Evolutionary conservation across 2,329 filamentous ascomycete species (phyloP).

Genomic region (Aspergillus niger): DNA sequence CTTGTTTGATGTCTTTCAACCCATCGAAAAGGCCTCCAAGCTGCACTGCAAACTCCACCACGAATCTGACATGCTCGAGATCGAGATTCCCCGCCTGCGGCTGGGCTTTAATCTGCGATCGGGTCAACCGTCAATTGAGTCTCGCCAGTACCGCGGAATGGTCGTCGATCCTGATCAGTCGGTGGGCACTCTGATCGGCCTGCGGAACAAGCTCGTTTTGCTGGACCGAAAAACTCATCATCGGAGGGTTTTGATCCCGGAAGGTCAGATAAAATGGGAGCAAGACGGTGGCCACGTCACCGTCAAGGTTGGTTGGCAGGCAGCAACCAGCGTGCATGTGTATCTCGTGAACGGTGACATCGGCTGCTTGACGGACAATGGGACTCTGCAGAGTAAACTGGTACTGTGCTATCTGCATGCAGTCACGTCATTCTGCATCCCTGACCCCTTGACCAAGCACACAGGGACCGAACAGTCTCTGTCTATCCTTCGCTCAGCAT

Average conservation of each 20-base stretch:
- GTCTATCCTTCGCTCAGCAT: constrained; percentile 43
- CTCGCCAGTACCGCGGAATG: constrained; percentile 55
- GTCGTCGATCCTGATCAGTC: constrained; percentile 50
- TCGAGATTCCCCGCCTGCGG: constrained; percentile 52
- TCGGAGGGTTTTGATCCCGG: constrained; percentile 44
- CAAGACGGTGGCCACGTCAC: constrained; percentile 32
- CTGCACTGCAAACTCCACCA: constrained; percentile 40
- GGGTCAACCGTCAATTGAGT: constrained; percentile 38
- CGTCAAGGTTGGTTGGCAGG: constrained; percentile 38
- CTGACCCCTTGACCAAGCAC: constrained; percentile 37
- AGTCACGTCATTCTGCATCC: constrained; percentile 36
- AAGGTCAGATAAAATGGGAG: constrained; percentile 33
- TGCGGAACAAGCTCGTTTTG: constrained; percentile 55
- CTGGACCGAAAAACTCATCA: constrained; percentile 27
- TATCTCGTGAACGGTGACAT: constrained; percentile 56
- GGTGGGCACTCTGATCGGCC: constrained; percentile 53
- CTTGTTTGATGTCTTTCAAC: constrained; percentile 25
- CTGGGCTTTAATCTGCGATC: constrained; percentile 49
- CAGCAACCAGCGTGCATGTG: constrained; percentile 36
- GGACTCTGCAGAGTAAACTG: constrained; percentile 55
- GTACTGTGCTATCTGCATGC: constrained; percentile 46
- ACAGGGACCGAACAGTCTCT: constrained; percentile 37
- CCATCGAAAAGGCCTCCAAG: constrained; percentile 39
- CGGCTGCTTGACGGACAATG: constrained; percentile 54
- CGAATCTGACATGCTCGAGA: constrained; percentile 28